These are phyloP conservation scores for Tricholoma flavovirens DNA, from an alignment of 768 basidiomycete genomes.

Conservation along the genomic window DNA sequence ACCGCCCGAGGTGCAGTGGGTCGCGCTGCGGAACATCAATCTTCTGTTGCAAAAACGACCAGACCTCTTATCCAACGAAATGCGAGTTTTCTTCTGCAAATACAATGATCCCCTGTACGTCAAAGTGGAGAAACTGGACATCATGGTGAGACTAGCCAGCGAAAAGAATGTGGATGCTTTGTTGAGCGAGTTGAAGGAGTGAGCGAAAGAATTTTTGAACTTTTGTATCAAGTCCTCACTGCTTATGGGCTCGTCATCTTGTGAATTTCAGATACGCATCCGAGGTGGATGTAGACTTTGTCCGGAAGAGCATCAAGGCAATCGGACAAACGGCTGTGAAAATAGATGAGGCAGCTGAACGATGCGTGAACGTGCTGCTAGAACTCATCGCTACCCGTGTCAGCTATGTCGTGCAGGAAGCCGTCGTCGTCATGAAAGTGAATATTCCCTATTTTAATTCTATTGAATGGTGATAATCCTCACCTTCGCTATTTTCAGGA, in stretches of 20 bases:
- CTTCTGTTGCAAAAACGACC: constrained; percentile 90
- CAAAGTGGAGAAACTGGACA: constrained; percentile 96
- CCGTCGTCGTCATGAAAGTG: constrained; percentile 98
- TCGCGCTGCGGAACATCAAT: constrained; percentile 94
- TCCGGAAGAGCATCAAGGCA: constrained; percentile 89
- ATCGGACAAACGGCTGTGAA: constrained; percentile 97
- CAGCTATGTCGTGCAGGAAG: constrained; percentile 97
- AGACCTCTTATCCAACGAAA: constrained; percentile 88
- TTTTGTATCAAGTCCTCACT: neutral
- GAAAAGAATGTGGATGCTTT: constrained; percentile 94
- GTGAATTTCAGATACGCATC: constrained; percentile 70
- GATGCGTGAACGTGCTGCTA: constrained; percentile 90
- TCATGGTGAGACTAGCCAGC: constrained; percentile 90
- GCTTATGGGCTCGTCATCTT: constrained; percentile 1
- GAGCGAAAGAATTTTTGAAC: constrained; percentile 23
- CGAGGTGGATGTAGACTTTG: constrained; percentile 98
- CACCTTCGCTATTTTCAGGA: constrained; percentile 49
- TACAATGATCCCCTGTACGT: constrained; percentile 99
- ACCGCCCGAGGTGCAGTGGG: constrained; percentile 98
- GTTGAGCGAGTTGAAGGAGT: constrained; percentile 95
- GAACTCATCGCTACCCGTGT: constrained; percentile 91
- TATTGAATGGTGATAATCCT: neutral
- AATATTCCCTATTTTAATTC: constrained; percentile 8
- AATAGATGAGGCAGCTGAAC: constrained; percentile 87
- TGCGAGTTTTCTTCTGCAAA: constrained; percentile 99